Evolutionary conservation across 2,329 filamentous ascomycete genomes (phyloP).

Genomic region (Trichoderma guizhouense): DNA sequence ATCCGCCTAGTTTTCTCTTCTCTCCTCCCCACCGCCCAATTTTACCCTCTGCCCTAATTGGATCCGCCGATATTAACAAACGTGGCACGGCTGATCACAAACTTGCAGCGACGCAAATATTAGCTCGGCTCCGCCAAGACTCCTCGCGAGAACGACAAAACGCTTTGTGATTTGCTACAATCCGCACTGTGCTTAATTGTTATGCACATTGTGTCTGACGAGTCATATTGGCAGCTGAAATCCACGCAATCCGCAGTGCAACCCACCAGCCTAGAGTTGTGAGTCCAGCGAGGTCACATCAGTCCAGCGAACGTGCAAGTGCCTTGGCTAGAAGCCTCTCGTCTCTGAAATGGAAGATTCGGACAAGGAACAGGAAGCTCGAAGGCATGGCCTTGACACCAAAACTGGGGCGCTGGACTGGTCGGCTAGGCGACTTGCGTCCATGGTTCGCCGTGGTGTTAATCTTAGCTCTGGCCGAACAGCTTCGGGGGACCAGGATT

Average conservation of each 20-base stretch:
- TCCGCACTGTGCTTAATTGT: not conserved
- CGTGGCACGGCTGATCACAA: not conserved
- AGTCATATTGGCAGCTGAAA: not conserved
- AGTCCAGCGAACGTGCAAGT: not conserved
- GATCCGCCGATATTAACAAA: not conserved
- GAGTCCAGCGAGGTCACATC: not conserved
- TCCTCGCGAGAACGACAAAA: not conserved
- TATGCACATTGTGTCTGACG: not conserved
- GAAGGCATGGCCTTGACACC: not conserved
- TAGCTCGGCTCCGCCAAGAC: not conserved
- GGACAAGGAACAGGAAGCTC: not conserved
- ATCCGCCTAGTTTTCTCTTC: not conserved
- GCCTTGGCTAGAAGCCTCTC: not conserved
- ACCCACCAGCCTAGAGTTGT: not conserved
- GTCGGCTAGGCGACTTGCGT: slow-evolving; percentile 5
- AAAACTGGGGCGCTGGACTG: not conserved
- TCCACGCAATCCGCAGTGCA: not conserved
- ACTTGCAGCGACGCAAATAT: not conserved
- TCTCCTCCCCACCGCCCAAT: not conserved
- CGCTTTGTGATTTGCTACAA: not conserved
- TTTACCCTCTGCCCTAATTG: not conserved
- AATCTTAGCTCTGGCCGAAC: slow-evolving; percentile 1
- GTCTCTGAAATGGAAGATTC: not conserved
- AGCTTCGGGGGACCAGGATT: not conserved
- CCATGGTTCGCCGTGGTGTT: not conserved